Percentiles rank a stretch among this genome's conserved stretches.
These are phyloP conservation scores for Polymyxa betae DNA, from an alignment of 208 protist genomes.

Conservation along the genomic window DNA sequence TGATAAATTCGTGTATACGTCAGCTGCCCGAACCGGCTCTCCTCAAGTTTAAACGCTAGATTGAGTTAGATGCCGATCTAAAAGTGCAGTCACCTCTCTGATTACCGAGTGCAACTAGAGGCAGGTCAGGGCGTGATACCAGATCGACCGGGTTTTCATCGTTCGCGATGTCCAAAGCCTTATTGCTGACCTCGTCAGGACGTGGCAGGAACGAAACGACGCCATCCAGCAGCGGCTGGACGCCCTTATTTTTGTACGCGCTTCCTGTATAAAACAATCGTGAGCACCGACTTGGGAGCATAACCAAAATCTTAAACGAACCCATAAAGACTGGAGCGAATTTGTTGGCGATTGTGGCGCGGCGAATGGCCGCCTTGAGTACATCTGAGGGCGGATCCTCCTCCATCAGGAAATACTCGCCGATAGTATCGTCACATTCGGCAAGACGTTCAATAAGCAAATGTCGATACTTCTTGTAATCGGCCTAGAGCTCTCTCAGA, in stretches of 20 bases:
- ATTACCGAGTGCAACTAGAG: slow-evolving; percentile 36
- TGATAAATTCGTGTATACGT: slow-evolving; percentile 98
- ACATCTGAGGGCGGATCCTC: slow-evolving; percentile 81
- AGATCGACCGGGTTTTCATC: slow-evolving; percentile 63
- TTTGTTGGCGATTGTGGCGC: slow-evolving; percentile 82
- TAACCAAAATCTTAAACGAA: background rate
- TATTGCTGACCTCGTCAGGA: slow-evolving; percentile 82
- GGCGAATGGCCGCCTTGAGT: slow-evolving; percentile 74
- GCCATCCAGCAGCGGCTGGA: slow-evolving; percentile 95
- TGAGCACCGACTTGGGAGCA: background rate
- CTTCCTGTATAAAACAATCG: slow-evolving; percentile 70
- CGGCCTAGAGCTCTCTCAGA: background rate
- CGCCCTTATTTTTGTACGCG: slow-evolving; percentile 97
- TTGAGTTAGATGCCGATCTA: slow-evolving; percentile 17
- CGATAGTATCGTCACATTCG: slow-evolving; percentile 91
- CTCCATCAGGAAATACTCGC: slow-evolving; percentile 89
- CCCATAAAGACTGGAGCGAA: slow-evolving; percentile 86
- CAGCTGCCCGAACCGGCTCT: slow-evolving; percentile 91
- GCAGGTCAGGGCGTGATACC: background rate
- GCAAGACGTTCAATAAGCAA: slow-evolving; percentile 87
- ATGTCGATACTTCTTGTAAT: slow-evolving; percentile 72
- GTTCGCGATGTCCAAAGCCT: slow-evolving; percentile 70
- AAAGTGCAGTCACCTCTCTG: background rate
- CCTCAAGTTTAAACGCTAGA: slow-evolving; percentile 97
- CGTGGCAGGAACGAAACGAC: slow-evolving; percentile 93